phyloP scores from a whole-genome alignment of 2,329 filamentous ascomycete species.

The Aspergillus piperis region DNA sequence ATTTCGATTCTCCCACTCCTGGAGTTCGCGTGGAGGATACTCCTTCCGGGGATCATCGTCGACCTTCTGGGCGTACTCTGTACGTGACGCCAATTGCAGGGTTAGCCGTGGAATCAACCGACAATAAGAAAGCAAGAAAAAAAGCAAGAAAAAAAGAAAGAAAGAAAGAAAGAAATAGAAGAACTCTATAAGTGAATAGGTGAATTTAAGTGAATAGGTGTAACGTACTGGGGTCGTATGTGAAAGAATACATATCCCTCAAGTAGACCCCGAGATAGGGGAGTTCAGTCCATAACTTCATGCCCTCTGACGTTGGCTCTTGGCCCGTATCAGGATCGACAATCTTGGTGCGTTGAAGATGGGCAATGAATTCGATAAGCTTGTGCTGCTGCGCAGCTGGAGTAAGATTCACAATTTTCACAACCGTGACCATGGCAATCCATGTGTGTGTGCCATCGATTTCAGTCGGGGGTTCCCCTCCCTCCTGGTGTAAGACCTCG shows the following conservation, averaged over 20 bases:
- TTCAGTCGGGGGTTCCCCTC: background rate
- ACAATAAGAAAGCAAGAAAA: too few relatives aligned
- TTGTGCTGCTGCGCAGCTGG: constrained; percentile 1
- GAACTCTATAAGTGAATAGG: too few relatives aligned
- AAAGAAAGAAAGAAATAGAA: too few relatives aligned
- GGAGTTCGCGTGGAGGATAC: background rate
- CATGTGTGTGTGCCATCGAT: background rate
- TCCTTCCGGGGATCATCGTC: too few relatives aligned
- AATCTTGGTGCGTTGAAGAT: background rate
- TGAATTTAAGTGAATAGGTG: too few relatives aligned
- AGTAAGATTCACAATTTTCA: background rate
- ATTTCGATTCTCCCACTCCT: constrained; percentile 1
- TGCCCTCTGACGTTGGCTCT: background rate
- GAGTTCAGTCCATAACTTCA: background rate
- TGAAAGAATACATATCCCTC: background rate
- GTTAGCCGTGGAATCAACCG: background rate
- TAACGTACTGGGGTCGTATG: background rate
- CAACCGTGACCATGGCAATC: background rate
- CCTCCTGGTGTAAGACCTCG: background rate
- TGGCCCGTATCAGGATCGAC: background rate
- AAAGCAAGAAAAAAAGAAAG: too few relatives aligned
- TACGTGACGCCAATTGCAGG: background rate
- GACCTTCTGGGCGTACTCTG: background rate
- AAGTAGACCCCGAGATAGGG: background rate
- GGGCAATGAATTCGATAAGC: background rate